phyloP scores from a whole-genome alignment of 129 eudicot species.

The Flaveria sonorensis region DNA sequence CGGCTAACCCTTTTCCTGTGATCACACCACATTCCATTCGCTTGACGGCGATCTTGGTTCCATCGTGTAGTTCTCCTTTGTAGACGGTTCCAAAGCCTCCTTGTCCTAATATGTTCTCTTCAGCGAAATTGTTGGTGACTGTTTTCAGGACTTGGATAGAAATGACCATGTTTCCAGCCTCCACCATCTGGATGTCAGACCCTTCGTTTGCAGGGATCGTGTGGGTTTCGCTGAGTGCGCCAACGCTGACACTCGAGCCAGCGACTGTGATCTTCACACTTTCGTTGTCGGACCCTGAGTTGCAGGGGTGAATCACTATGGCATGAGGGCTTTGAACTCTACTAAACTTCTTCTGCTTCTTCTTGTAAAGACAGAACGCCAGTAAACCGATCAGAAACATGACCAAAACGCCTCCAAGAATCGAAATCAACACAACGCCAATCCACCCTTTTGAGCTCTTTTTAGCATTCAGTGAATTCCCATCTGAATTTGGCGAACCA shows the following conservation, averaged over 20 bases:
- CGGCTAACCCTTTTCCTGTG: slow-evolving; percentile 74
- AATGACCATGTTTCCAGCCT: slow-evolving; percentile 92
- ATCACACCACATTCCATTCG: slow-evolving; percentile 89
- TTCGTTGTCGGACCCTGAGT: slow-evolving; percentile 84
- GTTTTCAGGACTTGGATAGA: slow-evolving; percentile 89
- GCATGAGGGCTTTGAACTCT: slow-evolving; percentile 93
- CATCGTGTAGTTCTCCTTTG: slow-evolving; percentile 94
- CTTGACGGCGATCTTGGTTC: slow-evolving; percentile 94
- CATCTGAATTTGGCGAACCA: slow-evolving; percentile 30
- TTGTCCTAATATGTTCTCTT: slow-evolving; percentile 76
- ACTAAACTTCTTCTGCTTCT: slow-evolving; percentile 72
- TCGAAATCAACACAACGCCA: slow-evolving; percentile 57
- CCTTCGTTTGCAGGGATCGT: slow-evolving; percentile 56
- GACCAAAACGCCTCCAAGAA: slow-evolving; percentile 59
- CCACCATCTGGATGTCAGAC: slow-evolving; percentile 85
- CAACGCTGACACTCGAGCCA: slow-evolving; percentile 89
- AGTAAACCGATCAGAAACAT: slow-evolving; percentile 49
- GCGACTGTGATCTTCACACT: slow-evolving; percentile 95
- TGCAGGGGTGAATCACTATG: slow-evolving; percentile 86
- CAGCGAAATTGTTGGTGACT: slow-evolving; percentile 80
- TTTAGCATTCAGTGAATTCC: slow-evolving; percentile 30
- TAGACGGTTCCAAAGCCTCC: slow-evolving; percentile 99
- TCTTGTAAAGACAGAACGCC: slow-evolving; percentile 74
- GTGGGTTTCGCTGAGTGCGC: slow-evolving; percentile 69
- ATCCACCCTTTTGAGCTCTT: slow-evolving; percentile 58